phyloP scores from a whole-genome alignment of 495 filamentous ascomycete species.

The Aspergillus incahuasiensis region DNA sequence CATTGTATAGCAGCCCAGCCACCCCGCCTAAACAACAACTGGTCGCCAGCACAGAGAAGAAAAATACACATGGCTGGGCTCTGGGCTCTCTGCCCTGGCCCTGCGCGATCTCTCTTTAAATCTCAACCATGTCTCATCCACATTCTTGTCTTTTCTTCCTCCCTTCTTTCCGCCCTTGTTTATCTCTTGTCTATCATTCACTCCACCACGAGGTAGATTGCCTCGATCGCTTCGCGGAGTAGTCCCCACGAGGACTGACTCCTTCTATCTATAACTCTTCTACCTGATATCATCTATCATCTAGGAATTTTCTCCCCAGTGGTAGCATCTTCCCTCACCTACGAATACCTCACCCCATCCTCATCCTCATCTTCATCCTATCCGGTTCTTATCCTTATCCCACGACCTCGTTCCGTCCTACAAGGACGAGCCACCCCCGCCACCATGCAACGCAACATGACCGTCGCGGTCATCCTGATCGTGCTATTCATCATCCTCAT shows the following conservation, averaged over 20 bases:
- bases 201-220: background rate
- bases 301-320: too few relatives aligned
- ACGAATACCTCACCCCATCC: background rate
- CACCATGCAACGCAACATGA: conserved; percentile 67
- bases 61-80: conserved; percentile 26
- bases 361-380: background rate
- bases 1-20: conserved; percentile 1
- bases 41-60: background rate
- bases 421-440: background rate
- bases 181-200: background rate
- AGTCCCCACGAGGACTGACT: background rate
- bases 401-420: background rate
- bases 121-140: background rate
- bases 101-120: background rate
- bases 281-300: too few relatives aligned
- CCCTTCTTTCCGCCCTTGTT: conserved; percentile 2
- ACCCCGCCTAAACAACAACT: conserved; percentile 17
- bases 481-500: conserved; percentile 70
- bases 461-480: conserved; percentile 80
- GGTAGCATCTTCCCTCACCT: background rate
- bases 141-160: background rate
- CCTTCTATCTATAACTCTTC: too few relatives aligned
- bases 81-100: background rate
- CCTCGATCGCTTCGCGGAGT: background rate
- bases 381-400: background rate